Percentiles rank a stretch among this genome's conserved stretches.
These are phyloP conservation scores for Letharia columbiana DNA, from an alignment of 495 filamentous ascomycete genomes.

Conservation along the genomic window DNA sequence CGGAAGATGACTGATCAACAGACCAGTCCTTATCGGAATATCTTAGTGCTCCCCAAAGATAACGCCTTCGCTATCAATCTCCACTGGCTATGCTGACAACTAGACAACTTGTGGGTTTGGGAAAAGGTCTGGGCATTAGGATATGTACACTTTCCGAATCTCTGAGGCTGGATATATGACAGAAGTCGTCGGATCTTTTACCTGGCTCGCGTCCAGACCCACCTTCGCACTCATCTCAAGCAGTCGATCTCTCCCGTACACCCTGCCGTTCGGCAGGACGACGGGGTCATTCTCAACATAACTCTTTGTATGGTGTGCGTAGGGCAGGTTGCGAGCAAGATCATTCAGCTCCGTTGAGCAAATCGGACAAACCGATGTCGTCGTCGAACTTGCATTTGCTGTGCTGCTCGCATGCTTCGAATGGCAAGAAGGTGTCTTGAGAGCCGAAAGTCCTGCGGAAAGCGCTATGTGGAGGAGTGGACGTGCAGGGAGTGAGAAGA, in stretches of 20 bases:
- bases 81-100: neutral
- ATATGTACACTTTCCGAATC: conserved; percentile 86
- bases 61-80: conserved; percentile 9
- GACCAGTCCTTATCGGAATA: neutral
- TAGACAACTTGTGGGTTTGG: neutral
- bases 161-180: conserved; percentile 51
- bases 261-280: conserved; percentile 75
- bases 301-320: conserved; percentile 90
- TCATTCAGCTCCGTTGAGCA: conserved; percentile 92
- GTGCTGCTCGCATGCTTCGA: conserved; percentile 51
- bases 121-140: conserved; percentile 24
- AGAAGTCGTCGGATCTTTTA: conserved; percentile 77
- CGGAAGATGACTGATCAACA: conserved; percentile 30
- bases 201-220: conserved; percentile 49
- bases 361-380: conserved; percentile 77
- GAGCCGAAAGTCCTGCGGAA: conserved; percentile 81
- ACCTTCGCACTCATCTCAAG: conserved; percentile 68
- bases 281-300: conserved; percentile 80
- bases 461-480: conserved; percentile 90
- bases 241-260: conserved; percentile 72
- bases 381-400: conserved; percentile 49
- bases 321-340: conserved; percentile 78
- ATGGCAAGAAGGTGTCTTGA: conserved; percentile 94
- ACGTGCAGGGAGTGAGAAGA: conserved; percentile 71
- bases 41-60: neutral